Conservation (phyloP, 805 yeast genomes). For the Lipomyces orientalis region DNA sequence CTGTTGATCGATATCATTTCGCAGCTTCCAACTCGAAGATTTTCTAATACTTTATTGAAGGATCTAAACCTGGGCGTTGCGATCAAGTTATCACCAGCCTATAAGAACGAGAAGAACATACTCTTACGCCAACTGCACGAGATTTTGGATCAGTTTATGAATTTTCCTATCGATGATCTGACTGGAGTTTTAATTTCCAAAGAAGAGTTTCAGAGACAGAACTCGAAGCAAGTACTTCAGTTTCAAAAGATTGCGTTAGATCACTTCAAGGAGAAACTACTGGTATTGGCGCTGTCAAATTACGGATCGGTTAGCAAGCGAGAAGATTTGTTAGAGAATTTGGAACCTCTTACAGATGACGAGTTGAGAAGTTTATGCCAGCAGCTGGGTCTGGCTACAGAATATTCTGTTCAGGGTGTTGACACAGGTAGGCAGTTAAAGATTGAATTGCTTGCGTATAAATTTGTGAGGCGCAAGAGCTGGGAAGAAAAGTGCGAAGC, state of each 20-base stretch:
- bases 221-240: slow-evolving; percentile 27
- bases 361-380: slow-evolving; percentile 36
- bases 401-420: slow-evolving; percentile 10
- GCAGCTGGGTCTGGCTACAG: slow-evolving; percentile 24
- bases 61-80: slow-evolving; percentile 41
- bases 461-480: slow-evolving; percentile 20
- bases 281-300: slow-evolving; percentile 42
- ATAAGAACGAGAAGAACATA: slow-evolving; percentile 14
- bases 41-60: slow-evolving; percentile 42
- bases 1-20: slow-evolving; percentile 47
- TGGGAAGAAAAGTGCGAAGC: slow-evolving; percentile 6
- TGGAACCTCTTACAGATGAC: slow-evolving; percentile 32
- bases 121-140: slow-evolving; percentile 15
- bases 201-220: slow-evolving; percentile 30
- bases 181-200: slow-evolving; percentile 44
- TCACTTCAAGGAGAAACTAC: slow-evolving; percentile 38
- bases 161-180: slow-evolving; percentile 53
- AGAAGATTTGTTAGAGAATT: slow-evolving; percentile 39
- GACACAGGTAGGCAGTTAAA: slow-evolving; percentile 26
- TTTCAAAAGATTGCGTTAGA: slow-evolving; percentile 42
- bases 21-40: slow-evolving; percentile 52
- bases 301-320: slow-evolving; percentile 39
- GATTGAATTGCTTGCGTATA: slow-evolving; percentile 35
- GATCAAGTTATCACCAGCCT: slow-evolving; percentile 18
- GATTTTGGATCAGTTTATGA: slow-evolving; percentile 41